Evolutionary conservation across 73 alveolate genomes (phyloP).

Genomic region (Stentor roeselii): DNA sequence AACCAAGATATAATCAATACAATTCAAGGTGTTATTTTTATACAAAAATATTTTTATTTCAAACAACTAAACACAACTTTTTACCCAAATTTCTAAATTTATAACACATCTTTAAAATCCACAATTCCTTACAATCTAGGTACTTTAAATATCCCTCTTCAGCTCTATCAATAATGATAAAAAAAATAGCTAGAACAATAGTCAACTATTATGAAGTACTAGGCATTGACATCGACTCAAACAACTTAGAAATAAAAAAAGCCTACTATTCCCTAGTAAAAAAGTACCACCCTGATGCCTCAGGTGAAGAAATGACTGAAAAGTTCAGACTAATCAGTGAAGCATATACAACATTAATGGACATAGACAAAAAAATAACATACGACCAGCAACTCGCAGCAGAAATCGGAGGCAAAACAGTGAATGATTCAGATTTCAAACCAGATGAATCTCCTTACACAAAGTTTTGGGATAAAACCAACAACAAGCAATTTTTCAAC

Average conservation of each 20-base stretch:
- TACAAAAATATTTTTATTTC: too few species aligned
- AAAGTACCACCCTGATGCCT: conserved; percentile 92
- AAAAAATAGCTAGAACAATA: neutral
- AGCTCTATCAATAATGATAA: conserved; percentile 6
- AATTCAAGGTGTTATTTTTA: too few species aligned
- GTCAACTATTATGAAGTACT: conserved; percentile 51
- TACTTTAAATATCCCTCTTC: too few species aligned
- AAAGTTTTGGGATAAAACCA: conserved; percentile 12
- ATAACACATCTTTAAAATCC: too few species aligned
- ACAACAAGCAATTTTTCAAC: neutral
- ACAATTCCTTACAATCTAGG: too few species aligned
- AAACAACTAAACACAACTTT: too few species aligned
- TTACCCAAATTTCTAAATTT: too few species aligned
- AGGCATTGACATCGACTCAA: conserved; percentile 66
- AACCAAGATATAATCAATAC: too few species aligned
- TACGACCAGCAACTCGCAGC: neutral
- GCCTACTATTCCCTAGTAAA: conserved; percentile 90
- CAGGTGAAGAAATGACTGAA: conserved; percentile 54
- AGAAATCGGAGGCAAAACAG: neutral
- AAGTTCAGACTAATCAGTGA: conserved; percentile 63
- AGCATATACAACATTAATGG: conserved; percentile 46
- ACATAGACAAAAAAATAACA: neutral
- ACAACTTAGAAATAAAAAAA: conserved; percentile 70
- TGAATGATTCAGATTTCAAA: neutral
- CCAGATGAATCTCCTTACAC: neutral